phyloP scores from a whole-genome alignment of 768 basidiomycete genomes.

The Phaeotremella skinneri region DNA sequence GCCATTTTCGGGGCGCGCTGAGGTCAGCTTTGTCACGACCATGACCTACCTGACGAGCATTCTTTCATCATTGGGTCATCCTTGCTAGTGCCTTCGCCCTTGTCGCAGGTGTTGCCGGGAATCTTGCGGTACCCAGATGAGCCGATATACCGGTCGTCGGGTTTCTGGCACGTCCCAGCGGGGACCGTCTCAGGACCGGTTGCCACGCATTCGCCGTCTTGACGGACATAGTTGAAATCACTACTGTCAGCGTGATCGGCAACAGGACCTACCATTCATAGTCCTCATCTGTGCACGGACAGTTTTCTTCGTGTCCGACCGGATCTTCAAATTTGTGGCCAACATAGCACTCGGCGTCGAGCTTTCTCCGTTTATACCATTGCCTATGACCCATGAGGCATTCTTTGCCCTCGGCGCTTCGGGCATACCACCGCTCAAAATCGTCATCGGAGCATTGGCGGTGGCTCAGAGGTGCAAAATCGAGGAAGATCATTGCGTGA shows the following conservation, averaged over 20 bases:
- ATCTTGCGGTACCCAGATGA: conserved; percentile 90
- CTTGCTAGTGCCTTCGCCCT: conserved; percentile 61
- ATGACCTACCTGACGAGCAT: conserved; percentile 67
- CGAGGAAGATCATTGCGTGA: conserved; percentile 73
- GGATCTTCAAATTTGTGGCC: conserved; percentile 87
- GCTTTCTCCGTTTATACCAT: conserved; percentile 86
- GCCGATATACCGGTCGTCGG: conserved; percentile 68
- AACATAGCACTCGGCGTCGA: conserved; percentile 80
- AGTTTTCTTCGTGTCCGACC: conserved; percentile 74
- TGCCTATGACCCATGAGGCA: conserved; percentile 98
- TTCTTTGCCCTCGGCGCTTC: conserved; percentile 61
- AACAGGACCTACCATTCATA: conserved; percentile 74
- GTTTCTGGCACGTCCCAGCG: conserved; percentile 59
- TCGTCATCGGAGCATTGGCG: conserved; percentile 70
- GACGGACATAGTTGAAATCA: conserved; percentile 54
- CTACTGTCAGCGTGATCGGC: conserved; percentile 8
- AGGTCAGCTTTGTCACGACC: conserved; percentile 4
- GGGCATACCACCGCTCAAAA: conserved; percentile 85
- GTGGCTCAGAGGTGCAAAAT: conserved; percentile 69
- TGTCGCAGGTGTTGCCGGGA: conserved; percentile 83
- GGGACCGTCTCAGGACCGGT: conserved; percentile 86
- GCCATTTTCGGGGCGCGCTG: conserved; percentile 78
- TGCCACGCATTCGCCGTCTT: conserved; percentile 72
- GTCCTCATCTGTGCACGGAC: conserved; percentile 79
- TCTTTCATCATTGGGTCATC: conserved; percentile 69